Conservation (phyloP, 352 stramenopile species). For the Thalassiosira ordinaria region DNA sequence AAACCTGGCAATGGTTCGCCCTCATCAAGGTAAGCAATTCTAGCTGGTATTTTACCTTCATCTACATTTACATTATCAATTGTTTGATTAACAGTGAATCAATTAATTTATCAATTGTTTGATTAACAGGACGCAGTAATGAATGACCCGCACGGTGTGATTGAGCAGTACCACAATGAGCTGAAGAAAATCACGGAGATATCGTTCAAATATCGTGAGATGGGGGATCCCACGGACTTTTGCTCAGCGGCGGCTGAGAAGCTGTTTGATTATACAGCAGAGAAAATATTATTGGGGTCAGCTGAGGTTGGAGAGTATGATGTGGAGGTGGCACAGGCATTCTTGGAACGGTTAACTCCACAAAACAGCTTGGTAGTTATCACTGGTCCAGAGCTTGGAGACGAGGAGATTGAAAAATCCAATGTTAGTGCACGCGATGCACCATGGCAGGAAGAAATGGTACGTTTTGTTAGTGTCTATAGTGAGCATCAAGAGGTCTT, state of each 20-base stretch:
- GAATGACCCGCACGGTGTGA: constrained; percentile 59
- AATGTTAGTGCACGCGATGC: constrained; percentile 31
- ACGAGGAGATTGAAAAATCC: constrained; percentile 47
- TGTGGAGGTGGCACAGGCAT: constrained; percentile 61
- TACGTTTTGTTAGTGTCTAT: too few species aligned
- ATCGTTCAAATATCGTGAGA: constrained; percentile 81
- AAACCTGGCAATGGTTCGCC: constrained; percentile 82
- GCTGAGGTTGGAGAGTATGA: constrained; percentile 67
- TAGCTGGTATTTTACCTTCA: too few species aligned
- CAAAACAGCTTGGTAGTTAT: constrained; percentile 81
- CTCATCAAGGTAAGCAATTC: constrained; percentile 81
- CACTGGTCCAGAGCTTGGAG: constrained; percentile 60
- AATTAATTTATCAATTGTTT: too few species aligned
- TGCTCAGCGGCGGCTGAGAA: constrained; percentile 72
- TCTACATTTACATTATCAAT: too few species aligned
- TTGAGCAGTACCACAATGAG: constrained; percentile 82
- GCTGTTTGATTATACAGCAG: constrained; percentile 68
- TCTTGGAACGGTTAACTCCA: constrained; percentile 75
- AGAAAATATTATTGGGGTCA: constrained; percentile 66
- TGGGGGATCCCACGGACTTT: constrained; percentile 82
- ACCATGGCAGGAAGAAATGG: constrained; percentile 67
- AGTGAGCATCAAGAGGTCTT: too few species aligned
- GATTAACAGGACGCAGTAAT: constrained; percentile 59
- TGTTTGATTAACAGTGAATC: too few species aligned
- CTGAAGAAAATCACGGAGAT: constrained; percentile 68